Conservation (phyloP, 2,329 filamentous ascomycete species). For the Stemphylium vesicarium region DNA sequence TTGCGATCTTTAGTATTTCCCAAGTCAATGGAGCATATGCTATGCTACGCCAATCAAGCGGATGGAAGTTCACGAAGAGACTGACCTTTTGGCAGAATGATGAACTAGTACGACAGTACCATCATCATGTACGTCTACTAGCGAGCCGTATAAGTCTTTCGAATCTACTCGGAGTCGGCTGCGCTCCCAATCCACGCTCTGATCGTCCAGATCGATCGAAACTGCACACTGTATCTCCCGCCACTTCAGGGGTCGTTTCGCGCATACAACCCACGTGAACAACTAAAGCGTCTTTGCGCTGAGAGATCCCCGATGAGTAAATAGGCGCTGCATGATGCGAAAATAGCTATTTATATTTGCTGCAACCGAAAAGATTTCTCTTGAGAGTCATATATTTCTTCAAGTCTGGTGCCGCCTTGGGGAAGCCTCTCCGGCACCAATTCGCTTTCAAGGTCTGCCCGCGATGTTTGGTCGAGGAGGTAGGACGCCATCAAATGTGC, state of each 20-base stretch:
- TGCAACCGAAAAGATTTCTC: neutral
- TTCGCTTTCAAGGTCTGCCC: slow-evolving; percentile 19
- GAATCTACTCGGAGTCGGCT: slow-evolving; percentile 27
- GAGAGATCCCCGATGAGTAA: slow-evolving; percentile 16
- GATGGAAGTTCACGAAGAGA: neutral
- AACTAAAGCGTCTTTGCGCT: slow-evolving; percentile 21
- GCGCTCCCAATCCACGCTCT: slow-evolving; percentile 29
- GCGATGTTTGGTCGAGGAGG: slow-evolving; percentile 17
- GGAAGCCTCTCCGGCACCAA: slow-evolving; percentile 27
- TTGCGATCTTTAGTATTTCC: neutral
- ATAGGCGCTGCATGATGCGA: slow-evolving; percentile 26
- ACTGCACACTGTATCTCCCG: slow-evolving; percentile 36
- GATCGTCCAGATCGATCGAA: slow-evolving; percentile 27
- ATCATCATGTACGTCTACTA: slow-evolving; percentile 5
- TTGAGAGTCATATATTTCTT: slow-evolving; percentile 27
- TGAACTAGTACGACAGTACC: slow-evolving; percentile 8
- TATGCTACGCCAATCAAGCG: no score
- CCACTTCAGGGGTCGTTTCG: slow-evolving; percentile 35
- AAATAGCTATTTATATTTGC: slow-evolving; percentile 24
- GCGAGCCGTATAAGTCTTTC: slow-evolving; percentile 34
- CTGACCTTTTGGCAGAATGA: slow-evolving; percentile 10
- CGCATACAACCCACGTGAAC: slow-evolving; percentile 37
- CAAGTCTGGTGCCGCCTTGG: slow-evolving; percentile 7
- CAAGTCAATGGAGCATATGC: neutral
- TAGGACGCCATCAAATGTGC: slow-evolving; percentile 35